Conservation (phyloP, 352 stramenopile genomes). For the Phytophthora palmivora region DNA sequence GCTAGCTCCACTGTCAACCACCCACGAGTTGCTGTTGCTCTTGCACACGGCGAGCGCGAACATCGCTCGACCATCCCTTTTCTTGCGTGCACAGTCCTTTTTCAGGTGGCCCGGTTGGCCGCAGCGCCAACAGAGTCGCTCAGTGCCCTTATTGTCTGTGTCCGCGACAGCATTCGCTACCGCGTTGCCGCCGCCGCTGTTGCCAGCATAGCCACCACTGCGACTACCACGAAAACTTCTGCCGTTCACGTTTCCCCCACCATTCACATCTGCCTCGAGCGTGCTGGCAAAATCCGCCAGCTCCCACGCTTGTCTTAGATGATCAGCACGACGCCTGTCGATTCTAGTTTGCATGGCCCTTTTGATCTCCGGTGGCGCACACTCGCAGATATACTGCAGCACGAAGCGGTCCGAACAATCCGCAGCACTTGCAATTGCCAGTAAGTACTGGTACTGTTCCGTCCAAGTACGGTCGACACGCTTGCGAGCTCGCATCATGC, state of each 20-base stretch:
- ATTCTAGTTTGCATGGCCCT: conserved; percentile 4
- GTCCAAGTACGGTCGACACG: background rate
- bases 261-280: too few relatives aligned
- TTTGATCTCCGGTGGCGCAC: background rate
- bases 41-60: too few relatives aligned
- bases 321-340: background rate
- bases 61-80: too few relatives aligned
- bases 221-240: too few relatives aligned
- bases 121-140: background rate
- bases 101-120: too few relatives aligned
- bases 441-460: conserved; percentile 17
- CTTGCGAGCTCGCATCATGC: too few relatives aligned
- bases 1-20: too few relatives aligned
- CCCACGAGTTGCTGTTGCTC: too few relatives aligned
- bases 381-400: conserved; percentile 8
- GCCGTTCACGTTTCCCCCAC: too few relatives aligned
- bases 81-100: too few relatives aligned
- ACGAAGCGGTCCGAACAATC: conserved; percentile 4
- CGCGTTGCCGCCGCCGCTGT: background rate
- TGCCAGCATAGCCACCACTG: too few relatives aligned
- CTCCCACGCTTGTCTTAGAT: conserved; percentile 10
- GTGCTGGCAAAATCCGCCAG: conserved; percentile 6
- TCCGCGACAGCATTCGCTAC: conserved; percentile 3
- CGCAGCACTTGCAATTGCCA: background rate
- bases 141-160: too few relatives aligned